A percentile compares a stretch with the other conserved stretches of the same genome.
These are phyloP conservation scores for Xylaria castorea DNA, from an alignment of 495 filamentous ascomycete genomes.

Conservation along the genomic window DNA sequence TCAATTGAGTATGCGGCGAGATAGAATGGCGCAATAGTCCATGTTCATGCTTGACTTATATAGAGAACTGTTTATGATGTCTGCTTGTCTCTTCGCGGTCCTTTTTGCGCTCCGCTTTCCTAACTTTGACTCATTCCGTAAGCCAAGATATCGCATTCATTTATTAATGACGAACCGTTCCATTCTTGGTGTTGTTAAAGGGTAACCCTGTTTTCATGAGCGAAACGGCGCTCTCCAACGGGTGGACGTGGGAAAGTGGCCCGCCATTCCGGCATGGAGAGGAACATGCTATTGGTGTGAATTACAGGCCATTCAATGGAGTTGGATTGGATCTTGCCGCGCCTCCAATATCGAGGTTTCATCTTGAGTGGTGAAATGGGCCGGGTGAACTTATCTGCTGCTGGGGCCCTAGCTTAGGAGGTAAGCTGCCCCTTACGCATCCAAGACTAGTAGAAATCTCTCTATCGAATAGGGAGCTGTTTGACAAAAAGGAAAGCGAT, in stretches of 20 bases:
- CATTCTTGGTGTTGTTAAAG: background rate
- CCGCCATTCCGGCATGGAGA: constrained; percentile 21
- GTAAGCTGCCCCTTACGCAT: no score
- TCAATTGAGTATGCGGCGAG: background rate
- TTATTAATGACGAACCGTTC: constrained; percentile 1
- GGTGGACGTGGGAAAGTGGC: constrained; percentile 24
- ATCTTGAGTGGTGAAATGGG: constrained; percentile 7
- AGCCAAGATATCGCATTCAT: constrained; percentile 21
- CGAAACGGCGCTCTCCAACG: constrained; percentile 22
- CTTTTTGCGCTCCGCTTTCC: constrained; percentile 19
- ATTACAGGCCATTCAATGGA: background rate
- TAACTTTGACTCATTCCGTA: constrained; percentile 22
- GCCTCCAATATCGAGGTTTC: constrained; percentile 7
- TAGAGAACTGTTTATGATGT: background rate
- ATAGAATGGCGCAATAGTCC: constrained; percentile 9
- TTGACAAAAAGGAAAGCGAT: no score
- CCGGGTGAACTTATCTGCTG: no score
- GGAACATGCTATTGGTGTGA: background rate
- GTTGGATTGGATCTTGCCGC: background rate
- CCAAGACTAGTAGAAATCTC: no score
- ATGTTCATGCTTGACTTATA: constrained; percentile 16
- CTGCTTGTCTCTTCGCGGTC: background rate
- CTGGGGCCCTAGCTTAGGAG: no score
- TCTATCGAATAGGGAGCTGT: no score
- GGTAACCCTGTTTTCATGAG: constrained; percentile 7